Evolutionary conservation across 164 flowering plant species (phyloP).

Genomic region (Warburgia ugandensis): DNA sequence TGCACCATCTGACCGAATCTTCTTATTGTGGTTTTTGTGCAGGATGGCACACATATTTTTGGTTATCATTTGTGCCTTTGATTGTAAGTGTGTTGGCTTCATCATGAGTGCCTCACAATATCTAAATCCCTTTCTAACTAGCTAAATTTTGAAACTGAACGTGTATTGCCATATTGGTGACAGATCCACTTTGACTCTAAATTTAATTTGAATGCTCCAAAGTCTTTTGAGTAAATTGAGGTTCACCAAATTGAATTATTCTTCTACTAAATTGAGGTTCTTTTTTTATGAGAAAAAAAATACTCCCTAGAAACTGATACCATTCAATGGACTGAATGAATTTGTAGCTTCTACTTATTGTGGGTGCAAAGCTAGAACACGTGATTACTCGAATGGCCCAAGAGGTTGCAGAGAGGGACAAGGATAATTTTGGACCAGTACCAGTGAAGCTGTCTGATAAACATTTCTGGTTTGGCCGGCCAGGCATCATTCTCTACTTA

Average conservation of each 20-base stretch:
- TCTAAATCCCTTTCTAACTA: not conserved
- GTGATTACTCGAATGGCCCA: constrained; percentile 68
- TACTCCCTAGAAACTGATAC: not conserved
- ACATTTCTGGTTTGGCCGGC: constrained; percentile 80
- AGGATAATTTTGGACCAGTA: constrained; percentile 43
- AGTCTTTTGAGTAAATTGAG: no score
- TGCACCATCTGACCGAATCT: constrained; percentile 1
- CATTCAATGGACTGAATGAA: not conserved
- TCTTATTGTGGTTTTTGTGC: constrained; percentile 19
- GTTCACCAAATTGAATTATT: no score
- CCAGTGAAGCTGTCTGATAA: constrained; percentile 74
- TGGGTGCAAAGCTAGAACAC: constrained; percentile 89
- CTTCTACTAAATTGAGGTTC: no score
- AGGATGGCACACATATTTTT: constrained; percentile 98
- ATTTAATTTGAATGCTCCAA: no score
- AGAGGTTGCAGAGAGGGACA: constrained; percentile 63
- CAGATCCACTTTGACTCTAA: not conserved
- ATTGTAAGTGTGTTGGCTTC: constrained; percentile 42
- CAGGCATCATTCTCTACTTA: constrained; percentile 57
- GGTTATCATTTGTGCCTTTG: constrained; percentile 87
- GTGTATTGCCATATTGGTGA: no score
- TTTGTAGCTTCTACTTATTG: constrained; percentile 72
- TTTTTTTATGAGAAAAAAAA: no score
- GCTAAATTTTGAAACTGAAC: not conserved
- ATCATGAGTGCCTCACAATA: not conserved